A percentile compares a stretch with the other conserved stretches of the same genome.
phyloP scores from a whole-genome alignment of 805 yeast genomes.

The Candida boleticola region DNA sequence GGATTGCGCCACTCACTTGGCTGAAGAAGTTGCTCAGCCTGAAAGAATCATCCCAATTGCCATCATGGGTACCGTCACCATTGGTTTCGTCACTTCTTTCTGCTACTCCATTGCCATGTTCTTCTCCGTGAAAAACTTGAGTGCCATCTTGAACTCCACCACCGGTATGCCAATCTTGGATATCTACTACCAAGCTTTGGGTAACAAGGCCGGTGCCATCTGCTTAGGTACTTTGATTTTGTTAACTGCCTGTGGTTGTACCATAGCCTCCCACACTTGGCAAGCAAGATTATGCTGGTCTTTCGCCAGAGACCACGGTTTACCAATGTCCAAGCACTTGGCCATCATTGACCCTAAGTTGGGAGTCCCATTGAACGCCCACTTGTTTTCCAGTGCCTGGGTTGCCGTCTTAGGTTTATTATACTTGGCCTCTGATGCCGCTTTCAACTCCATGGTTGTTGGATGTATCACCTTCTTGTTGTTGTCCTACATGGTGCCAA shows the following conservation, averaged over 20 bases:
- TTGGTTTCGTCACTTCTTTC: conserved; percentile 39
- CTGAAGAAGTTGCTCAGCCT: conserved; percentile 40
- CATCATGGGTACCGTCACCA: conserved; percentile 38
- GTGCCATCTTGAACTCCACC: conserved; percentile 22
- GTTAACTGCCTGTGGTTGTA: conserved; percentile 37
- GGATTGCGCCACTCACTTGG: conserved; percentile 42
- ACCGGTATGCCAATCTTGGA: conserved; percentile 42
- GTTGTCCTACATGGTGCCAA: conserved; percentile 36
- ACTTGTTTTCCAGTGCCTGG: conserved; percentile 31
- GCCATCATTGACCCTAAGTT: conserved; percentile 35
- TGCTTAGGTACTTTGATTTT: conserved; percentile 34
- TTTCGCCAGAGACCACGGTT: conserved; percentile 42
- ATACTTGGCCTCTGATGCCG: conserved; percentile 35
- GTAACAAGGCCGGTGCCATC: conserved; percentile 33
- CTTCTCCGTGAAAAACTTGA: conserved; percentile 33
- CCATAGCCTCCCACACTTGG: conserved; percentile 42
- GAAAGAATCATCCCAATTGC: conserved; percentile 39
- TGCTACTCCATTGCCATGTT: conserved; percentile 41
- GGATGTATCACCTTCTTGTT: conserved; percentile 39
- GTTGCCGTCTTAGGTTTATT: conserved; percentile 37
- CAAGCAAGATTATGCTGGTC: conserved; percentile 45
- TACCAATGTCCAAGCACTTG: conserved; percentile 40
- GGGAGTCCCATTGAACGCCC: conserved; percentile 41
- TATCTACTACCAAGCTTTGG: conserved; percentile 38
- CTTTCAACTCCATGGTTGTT: conserved; percentile 35